Base-by-base conservation (phyloP, 306 rosid species). In the Castanea sativa region DNA sequence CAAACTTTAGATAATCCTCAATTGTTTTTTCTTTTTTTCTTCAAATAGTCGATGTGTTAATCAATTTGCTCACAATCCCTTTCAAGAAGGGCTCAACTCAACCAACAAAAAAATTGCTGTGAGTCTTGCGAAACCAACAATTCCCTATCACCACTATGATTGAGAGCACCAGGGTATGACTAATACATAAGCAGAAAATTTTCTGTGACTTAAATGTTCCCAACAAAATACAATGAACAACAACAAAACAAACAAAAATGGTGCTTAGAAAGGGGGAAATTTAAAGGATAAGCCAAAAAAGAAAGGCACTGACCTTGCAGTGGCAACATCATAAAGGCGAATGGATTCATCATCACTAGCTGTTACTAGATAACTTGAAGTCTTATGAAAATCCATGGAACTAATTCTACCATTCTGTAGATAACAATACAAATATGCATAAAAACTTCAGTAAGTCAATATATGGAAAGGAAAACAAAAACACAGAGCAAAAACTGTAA, bases 271-370 rank as follows among this genome's bases (percentile, higher is more conserved):
- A 74, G 19, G 35, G 18, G 43, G 10, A 33, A 30, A 14, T 38
- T 38, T 38, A 11, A 38, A 10, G 11, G 2, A 38, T 38, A 74
- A 65, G 69, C 30, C 30, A 75, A 79, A 19, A 16, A 79, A 67
- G 6, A 72, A 21, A 55, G 79, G 71, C 69, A 11, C 94, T 76
- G 84, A 92, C 97, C 92, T 89, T 86, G 98, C 97, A 70, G 76
- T 78, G 5, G 94, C 84, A 23, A 95, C 91, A 81, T 95, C 99
- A 75, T 95, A 92, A 38, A 95, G 84, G 38, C 98, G 94, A 80
- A 95, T 92, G 25, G 98, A 95, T 82, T 95, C 99, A 67, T 95
- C 97, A 38, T 95, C 98, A 86, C 99, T 91, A 35, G 99, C 99
- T 57, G 99, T 95, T 81, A 95, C 98, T 30, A 95, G 87, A 88